Percentiles rank a stretch among this genome's conserved stretches.
Conservation (phyloP, 208 protist genomes). For the Porcisia deanei region DNA sequence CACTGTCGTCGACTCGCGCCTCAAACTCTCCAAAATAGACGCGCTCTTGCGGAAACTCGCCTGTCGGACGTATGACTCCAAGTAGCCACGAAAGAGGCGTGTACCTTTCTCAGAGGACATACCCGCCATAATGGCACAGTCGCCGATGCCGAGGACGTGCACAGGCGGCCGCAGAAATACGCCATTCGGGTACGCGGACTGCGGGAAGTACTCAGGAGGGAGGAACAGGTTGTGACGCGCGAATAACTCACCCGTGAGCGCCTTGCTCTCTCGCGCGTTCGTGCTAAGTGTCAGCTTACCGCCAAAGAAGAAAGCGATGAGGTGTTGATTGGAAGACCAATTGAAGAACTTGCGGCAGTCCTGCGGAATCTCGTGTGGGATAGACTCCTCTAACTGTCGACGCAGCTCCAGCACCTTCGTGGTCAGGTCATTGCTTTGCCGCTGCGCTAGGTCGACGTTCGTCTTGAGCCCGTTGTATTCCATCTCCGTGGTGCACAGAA, state of each 20-base stretch:
- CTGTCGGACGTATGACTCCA: slow-evolving; percentile 82
- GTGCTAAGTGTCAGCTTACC: slow-evolving; percentile 89
- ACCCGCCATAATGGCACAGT: slow-evolving; percentile 85
- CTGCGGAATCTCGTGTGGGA: slow-evolving; percentile 78
- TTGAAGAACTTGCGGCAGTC: slow-evolving; percentile 93
- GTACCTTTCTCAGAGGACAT: slow-evolving; percentile 78
- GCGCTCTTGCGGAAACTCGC: slow-evolving; percentile 88
- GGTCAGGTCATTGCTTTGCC: slow-evolving; percentile 82
- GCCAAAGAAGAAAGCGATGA: slow-evolving; percentile 91
- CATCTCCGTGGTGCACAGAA: slow-evolving; percentile 93
- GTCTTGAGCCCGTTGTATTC: slow-evolving; percentile 94
- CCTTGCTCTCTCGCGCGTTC: slow-evolving; percentile 80
- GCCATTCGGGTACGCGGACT: slow-evolving; percentile 67
- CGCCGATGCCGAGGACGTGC: slow-evolving; percentile 77
- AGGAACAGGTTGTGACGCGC: slow-evolving; percentile 83
- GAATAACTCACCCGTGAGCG: slow-evolving; percentile 77
- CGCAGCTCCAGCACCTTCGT: slow-evolving; percentile 66
- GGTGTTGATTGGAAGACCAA: slow-evolving; percentile 90
- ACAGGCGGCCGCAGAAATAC: slow-evolving; percentile 88
- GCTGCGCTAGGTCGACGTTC: slow-evolving; percentile 80
- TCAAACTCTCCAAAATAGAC: slow-evolving; percentile 74
- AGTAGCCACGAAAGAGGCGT: slow-evolving; percentile 84
- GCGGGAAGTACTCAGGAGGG: slow-evolving; percentile 32
- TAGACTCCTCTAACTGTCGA: slow-evolving; percentile 62
- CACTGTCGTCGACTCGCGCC: slow-evolving; percentile 61